Evolutionary conservation across 2,329 filamentous ascomycete genomes (phyloP), one percentile per base, ranked within the genome.

Genomic region (Chrysoporthe deuterocubensis): DNA sequence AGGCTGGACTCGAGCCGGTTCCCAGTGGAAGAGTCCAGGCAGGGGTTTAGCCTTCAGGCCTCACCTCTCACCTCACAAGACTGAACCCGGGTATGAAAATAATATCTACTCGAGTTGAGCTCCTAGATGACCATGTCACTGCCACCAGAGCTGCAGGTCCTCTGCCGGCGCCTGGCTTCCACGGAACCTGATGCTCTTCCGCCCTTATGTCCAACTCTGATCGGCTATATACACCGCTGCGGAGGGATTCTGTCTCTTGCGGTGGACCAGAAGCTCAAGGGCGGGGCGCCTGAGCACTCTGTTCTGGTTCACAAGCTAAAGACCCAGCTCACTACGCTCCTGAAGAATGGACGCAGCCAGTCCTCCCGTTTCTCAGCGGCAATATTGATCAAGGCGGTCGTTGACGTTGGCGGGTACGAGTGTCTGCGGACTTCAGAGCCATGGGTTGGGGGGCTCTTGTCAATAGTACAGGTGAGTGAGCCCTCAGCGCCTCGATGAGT

Each of bases 371-470:
- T 95, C 81, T 86, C 90, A 21, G 94, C 90, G 7, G 87, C 92
- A 56, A 89, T 92, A 18, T 80, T 97, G 61, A 87, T 94, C 78
- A 97, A 97, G 80, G 87, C 92, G 4, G 83, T 90, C 4, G 83
- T 97, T 56, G 94, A 97, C 74, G 88, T 91, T 52, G 94, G 94
- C 34, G 93, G 93, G 58, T 93, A 92, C 89, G 93, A 96, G 75
- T 88, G 91, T 67, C 83, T 97, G 68, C 89, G 90, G 71, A 89
- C 88, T 64, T 88, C 87, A 44, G 89, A 90, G 73, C 84, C 89
- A 2, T 97, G 95, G 92, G 89, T 96, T 70, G 84, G 87, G 72
- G 89, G 88, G n/a, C 81, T 97, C 43, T 79, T 97, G 63, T 85
- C 86, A 1, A 87, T 97, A 65, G 78, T 97, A 48, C 89, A 90